Evolutionary conservation across 2,329 filamentous ascomycete species (phyloP).

Genomic region (Lasiodiplodia sp.): DNA sequence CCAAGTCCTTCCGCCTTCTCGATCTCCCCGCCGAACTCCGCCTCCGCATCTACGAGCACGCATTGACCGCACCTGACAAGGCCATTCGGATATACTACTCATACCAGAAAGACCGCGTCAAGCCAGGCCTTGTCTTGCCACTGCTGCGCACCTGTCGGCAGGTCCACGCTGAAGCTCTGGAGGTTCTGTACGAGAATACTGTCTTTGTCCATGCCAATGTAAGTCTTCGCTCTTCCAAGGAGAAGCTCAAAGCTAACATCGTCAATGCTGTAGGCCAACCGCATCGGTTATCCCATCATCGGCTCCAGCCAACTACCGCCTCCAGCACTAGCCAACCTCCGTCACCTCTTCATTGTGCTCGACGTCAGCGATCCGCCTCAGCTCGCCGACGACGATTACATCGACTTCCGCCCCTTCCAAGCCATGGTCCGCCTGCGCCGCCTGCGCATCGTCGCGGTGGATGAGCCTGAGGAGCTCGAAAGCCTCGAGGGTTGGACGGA

Average conservation of each 20-base stretch:
- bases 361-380: background rate
- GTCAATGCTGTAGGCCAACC: background rate
- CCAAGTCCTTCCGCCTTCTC: conserved; percentile 50
- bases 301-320: conserved; percentile 8
- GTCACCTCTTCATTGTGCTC: conserved; percentile 18
- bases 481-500: background rate
- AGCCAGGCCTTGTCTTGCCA: background rate
- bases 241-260: background rate
- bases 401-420: conserved; percentile 25
- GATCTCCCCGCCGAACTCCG: conserved; percentile 56
- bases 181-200: conserved; percentile 53
- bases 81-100: conserved; percentile 27
- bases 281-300: conserved; percentile 7
- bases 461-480: background rate
- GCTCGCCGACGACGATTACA: background rate
- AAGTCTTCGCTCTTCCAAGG: background rate
- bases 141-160: conserved; percentile 33
- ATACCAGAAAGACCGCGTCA: conserved; percentile 2
- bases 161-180: conserved; percentile 53
- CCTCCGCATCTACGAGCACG: conserved; percentile 49
- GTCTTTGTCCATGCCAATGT: conserved; percentile 40
- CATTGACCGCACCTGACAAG: conserved; percentile 42
- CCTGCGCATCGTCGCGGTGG: conserved; percentile 14
- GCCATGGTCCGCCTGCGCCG: conserved; percentile 2
- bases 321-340: background rate